Base-by-base conservation (phyloP, 2,329 filamentous ascomycete genomes). In the Talaromyces rugulosus region DNA sequence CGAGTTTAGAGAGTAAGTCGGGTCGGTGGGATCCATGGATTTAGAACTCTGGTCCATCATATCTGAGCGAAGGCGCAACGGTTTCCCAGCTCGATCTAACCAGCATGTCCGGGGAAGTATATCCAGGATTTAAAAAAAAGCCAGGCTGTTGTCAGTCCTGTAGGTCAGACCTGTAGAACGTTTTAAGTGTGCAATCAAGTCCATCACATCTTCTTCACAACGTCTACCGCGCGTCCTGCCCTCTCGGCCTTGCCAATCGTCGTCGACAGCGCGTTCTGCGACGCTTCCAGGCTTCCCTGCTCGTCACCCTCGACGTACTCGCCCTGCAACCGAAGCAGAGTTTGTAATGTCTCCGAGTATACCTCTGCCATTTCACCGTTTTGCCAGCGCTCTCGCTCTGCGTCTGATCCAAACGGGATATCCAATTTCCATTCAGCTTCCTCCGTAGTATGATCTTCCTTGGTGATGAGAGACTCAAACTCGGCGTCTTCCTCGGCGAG, bases 401-500 rank as follows among this genome's bases (percentile, higher is more conserved):
- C 67, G 16, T 72, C 66, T 8, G 71, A 72, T 5, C 73, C 72
- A 16, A 75, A 66, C 0, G 74, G 70, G 8, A 72, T 60, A 52
- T 74, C 59, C 9, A 78, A 62, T n/a, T 68, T 69, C 71, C 72
- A 75, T 28, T 69, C 64, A 0, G 68, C 52, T 18, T 68, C 59
- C 11, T 52, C 40, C 16, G 16, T 9, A 18, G 44, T 18, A 8
- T 47, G 40, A 14, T 51, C 54, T 27, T 23, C 4, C 8, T 60
- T 58, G 62, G 72, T 68, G 70, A 74, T 64, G 69, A 72, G 50
- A 76, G 78, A 62, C 76, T 68, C 6, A 80, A 83, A 69, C 77
- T 84, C 78, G 86, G 89, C 71, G 16, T 78, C 76, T 28, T 80
- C 77, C 30, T 71, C 71, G 33, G 71, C 66, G n/a, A 81, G 65